phyloP scores from a whole-genome alignment of 805 yeast species.

The Pichia ethanolica region DNA sequence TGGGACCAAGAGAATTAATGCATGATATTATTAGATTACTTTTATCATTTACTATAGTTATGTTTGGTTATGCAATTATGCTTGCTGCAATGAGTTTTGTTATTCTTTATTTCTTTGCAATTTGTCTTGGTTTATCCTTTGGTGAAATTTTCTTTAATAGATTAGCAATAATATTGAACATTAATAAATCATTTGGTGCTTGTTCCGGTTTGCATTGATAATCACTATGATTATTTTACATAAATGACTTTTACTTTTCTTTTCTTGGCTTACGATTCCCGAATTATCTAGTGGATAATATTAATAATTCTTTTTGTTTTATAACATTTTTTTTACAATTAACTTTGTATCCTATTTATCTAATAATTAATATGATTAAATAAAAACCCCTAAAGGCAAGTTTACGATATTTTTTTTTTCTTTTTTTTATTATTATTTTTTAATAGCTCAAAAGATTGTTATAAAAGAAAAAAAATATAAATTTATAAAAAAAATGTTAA shows the following conservation, averaged over 20 bases:
- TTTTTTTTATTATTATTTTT: too few relatives aligned
- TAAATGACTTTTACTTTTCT: too few relatives aligned
- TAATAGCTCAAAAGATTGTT: not conserved
- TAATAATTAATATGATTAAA: too few relatives aligned
- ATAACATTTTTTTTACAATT: too few relatives aligned
- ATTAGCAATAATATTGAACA: constrained; percentile 33
- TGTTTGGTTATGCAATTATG: constrained; percentile 69
- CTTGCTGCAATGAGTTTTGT: constrained; percentile 71
- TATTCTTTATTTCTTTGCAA: constrained; percentile 63
- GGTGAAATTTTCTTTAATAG: constrained; percentile 68
- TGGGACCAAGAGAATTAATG: constrained; percentile 29
- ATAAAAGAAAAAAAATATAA: not conserved
- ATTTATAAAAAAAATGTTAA: not conserved
- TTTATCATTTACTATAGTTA: constrained; percentile 52
- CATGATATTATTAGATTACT: constrained; percentile 52
- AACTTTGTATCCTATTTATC: too few relatives aligned
- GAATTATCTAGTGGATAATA: too few relatives aligned
- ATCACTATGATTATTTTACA: not conserved
- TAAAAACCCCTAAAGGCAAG: not conserved
- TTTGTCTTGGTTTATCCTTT: constrained; percentile 58
- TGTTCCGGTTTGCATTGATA: constrained; percentile 24
- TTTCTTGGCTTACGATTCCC: not conserved
- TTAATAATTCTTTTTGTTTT: too few relatives aligned
- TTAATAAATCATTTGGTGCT: constrained; percentile 29
- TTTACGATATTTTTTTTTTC: too few relatives aligned